Conservation (phyloP, 495 filamentous ascomycete species). For the Saxispiralis lemnorum region DNA sequence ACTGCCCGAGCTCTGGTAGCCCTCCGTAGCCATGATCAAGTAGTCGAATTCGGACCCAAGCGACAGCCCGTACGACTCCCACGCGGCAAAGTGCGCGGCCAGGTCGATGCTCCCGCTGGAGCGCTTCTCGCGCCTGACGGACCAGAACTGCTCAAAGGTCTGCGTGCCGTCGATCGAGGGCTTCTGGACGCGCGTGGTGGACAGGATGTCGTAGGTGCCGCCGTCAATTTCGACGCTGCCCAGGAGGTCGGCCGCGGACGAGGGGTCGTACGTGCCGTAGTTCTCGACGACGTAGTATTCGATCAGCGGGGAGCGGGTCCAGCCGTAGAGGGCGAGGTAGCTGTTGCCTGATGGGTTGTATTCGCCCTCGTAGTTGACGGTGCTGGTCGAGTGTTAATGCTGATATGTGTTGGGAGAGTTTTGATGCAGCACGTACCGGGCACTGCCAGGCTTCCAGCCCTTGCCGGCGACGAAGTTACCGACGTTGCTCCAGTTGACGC, state of each 20-base stretch:
- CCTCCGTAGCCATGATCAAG: slow-evolving; percentile 20
- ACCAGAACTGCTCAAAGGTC: slow-evolving; percentile 44
- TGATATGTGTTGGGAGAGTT: no score
- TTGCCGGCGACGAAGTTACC: slow-evolving; percentile 11
- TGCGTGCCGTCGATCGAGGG: slow-evolving; percentile 37
- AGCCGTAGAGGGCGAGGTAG: slow-evolving; percentile 44
- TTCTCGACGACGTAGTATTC: slow-evolving; percentile 46
- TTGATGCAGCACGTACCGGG: background rate
- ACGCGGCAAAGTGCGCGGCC: slow-evolving; percentile 47
- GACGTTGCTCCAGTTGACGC: slow-evolving; percentile 6
- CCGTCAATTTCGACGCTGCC: slow-evolving; percentile 43
- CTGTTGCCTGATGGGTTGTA: slow-evolving; percentile 33
- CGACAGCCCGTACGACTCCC: slow-evolving; percentile 31
- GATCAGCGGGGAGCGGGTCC: slow-evolving; percentile 38
- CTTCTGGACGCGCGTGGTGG: slow-evolving; percentile 38
- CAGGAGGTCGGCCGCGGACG: slow-evolving; percentile 29
- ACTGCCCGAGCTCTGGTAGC: slow-evolving; percentile 9
- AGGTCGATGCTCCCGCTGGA: slow-evolving; percentile 32
- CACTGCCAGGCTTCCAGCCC: slow-evolving; percentile 4
- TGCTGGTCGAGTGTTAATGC: slow-evolving; percentile 4
- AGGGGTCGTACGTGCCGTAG: slow-evolving; percentile 40
- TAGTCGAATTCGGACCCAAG: slow-evolving; percentile 22
- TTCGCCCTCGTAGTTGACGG: slow-evolving; percentile 30
- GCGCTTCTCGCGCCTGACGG: slow-evolving; percentile 32
- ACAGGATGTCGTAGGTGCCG: slow-evolving; percentile 45